Evolutionary conservation across 805 yeast species (phyloP).

Genomic region (Pichia deserticola): DNA sequence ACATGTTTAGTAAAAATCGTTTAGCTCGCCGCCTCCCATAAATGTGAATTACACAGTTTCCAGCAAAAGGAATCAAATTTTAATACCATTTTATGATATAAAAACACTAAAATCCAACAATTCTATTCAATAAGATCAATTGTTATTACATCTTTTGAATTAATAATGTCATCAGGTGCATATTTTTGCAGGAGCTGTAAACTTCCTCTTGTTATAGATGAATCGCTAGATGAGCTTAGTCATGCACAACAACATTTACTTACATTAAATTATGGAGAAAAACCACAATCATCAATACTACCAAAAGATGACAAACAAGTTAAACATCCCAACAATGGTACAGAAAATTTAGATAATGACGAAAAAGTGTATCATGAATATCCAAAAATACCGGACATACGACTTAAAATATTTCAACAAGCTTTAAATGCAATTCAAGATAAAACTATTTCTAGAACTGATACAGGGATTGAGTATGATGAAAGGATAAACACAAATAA

Average conservation of each 20-base stretch:
- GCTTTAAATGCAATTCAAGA: slow-evolving; percentile 20
- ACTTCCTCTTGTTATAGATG: slow-evolving; percentile 49
- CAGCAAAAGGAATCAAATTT: no score
- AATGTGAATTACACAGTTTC: no score
- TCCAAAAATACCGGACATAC: slow-evolving; percentile 31
- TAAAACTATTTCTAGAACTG: slow-evolving; percentile 17
- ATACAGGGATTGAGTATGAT: background rate
- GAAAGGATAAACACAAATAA: no score
- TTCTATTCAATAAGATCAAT: no score
- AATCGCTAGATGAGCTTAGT: slow-evolving; percentile 43
- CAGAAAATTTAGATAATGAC: background rate
- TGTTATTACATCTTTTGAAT: background rate
- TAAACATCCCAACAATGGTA: background rate
- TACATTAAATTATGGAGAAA: slow-evolving; percentile 26
- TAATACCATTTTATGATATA: no score
- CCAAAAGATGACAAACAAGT: background rate
- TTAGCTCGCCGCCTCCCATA: no score
- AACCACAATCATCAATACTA: slow-evolving; percentile 10
- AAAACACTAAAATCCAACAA: no score
- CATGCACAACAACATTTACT: slow-evolving; percentile 50
- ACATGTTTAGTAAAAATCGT: no score
- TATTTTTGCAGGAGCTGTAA: slow-evolving; percentile 55
- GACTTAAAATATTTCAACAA: slow-evolving; percentile 31
- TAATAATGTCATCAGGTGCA: background rate
- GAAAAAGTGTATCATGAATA: slow-evolving; percentile 19